Evolutionary conservation across 345 rosid species (phyloP).

Genomic region (Firmiana major): DNA sequence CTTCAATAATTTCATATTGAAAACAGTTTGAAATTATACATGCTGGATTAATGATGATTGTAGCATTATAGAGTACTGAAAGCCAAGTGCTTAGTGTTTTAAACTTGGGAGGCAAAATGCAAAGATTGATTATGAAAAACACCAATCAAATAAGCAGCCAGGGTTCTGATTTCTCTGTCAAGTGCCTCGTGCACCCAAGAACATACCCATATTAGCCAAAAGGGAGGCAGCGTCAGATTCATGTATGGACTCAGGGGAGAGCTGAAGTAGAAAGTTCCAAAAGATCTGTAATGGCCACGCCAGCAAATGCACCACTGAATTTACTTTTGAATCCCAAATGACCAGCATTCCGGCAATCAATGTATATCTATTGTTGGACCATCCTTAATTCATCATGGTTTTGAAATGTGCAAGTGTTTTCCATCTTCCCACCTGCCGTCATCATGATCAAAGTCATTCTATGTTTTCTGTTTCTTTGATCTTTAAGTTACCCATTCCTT

Average conservation of each 20-base stretch:
- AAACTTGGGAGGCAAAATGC: neutral
- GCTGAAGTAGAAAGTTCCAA: neutral
- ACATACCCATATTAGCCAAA: neutral
- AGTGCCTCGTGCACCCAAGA: neutral
- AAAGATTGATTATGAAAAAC: neutral
- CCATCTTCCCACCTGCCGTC: constrained; percentile 3
- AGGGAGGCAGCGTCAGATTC: neutral
- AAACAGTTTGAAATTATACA: too few species aligned
- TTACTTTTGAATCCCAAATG: constrained; percentile 7
- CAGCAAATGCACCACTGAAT: constrained; percentile 15
- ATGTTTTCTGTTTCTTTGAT: neutral
- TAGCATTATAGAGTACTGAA: too few species aligned
- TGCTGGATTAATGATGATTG: too few species aligned
- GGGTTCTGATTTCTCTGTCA: neutral
- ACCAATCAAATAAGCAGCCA: neutral
- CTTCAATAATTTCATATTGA: too few species aligned
- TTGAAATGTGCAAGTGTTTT: neutral
- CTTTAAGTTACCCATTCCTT: neutral
- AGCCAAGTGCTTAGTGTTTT: too few species aligned
- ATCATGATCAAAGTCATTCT: neutral
- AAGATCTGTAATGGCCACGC: constrained; percentile 19
- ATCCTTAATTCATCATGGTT: neutral
- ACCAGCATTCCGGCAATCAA: constrained; percentile 15
- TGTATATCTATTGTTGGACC: constrained; percentile 4
- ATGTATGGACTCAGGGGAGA: neutral